These are phyloP conservation scores for Aureobasidium sp. DNA, from an alignment of 2,329 filamentous ascomycete species.

Conservation along the genomic window DNA sequence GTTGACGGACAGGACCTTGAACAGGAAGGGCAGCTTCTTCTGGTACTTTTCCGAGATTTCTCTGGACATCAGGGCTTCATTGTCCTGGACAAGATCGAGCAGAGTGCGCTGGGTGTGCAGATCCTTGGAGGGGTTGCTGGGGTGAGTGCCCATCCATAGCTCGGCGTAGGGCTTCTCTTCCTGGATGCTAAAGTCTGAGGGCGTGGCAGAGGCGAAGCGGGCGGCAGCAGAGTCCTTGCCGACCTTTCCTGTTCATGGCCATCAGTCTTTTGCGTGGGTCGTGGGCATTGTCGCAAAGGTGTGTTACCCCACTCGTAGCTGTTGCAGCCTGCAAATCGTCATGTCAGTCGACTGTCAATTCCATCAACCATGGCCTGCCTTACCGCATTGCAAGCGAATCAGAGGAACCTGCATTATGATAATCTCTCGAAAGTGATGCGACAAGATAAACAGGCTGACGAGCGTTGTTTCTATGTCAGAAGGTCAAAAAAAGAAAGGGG, in stretches of 20 bases:
- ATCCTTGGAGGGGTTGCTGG: conserved; percentile 90
- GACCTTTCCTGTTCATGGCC: conserved; percentile 61
- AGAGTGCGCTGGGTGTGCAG: conserved; percentile 75
- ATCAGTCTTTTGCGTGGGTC: conserved; percentile 16
- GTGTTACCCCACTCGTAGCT: conserved; percentile 89
- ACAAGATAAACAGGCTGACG: background rate
- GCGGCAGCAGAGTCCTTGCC: conserved; percentile 82
- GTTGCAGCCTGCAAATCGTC: conserved; percentile 66
- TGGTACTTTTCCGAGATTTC: conserved; percentile 69
- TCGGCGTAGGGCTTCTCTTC: conserved; percentile 91
- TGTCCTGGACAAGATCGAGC: conserved; percentile 80
- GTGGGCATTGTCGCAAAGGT: background rate
- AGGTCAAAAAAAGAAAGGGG: background rate
- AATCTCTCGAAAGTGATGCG: background rate
- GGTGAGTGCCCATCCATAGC: conserved; percentile 99
- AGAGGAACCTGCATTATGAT: conserved; percentile 66
- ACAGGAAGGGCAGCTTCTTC: conserved; percentile 83
- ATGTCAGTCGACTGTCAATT: conserved; percentile 15
- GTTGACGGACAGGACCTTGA: conserved; percentile 94
- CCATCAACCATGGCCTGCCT: conserved; percentile 28
- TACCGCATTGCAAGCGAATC: conserved; percentile 73
- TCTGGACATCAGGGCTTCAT: conserved; percentile 70
- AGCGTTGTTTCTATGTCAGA: background rate
- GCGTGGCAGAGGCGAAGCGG: conserved; percentile 79
- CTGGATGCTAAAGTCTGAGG: conserved; percentile 69